A percentile compares a stretch with the other conserved stretches of the same genome.
Evolutionary conservation across 2,329 filamentous ascomycete genomes (phyloP).

Genomic region (Fusarium metavorans): DNA sequence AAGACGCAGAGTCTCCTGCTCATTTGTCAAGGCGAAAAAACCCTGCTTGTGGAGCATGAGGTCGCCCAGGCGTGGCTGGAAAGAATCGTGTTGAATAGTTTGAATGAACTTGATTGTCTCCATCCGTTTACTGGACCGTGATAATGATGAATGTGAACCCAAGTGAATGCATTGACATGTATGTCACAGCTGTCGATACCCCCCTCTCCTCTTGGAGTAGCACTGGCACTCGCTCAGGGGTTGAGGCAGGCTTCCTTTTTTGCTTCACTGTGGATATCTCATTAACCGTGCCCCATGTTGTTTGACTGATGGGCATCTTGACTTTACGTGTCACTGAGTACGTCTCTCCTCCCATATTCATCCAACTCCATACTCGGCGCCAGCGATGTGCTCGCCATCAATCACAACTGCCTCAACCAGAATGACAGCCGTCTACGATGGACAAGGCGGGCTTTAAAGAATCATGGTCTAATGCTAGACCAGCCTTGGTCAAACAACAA

Average conservation of each 20-base stretch:
- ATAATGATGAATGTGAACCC: not conserved
- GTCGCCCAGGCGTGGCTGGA: conserved; percentile 30
- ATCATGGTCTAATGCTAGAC: not conserved
- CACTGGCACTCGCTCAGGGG: not conserved
- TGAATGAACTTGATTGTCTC: conserved; percentile 36
- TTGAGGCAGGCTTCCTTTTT: not conserved
- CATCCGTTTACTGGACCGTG: not conserved
- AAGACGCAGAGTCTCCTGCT: conserved; percentile 33
- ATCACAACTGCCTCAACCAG: not conserved
- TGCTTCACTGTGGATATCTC: not conserved
- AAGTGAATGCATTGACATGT: not conserved
- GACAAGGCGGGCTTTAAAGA: not conserved
- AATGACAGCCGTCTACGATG: not conserved
- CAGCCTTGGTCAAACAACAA: not conserved
- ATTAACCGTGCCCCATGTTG: not conserved
- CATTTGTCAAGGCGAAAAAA: conserved; percentile 22
- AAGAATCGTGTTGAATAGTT: conserved; percentile 32
- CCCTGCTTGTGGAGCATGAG: conserved; percentile 19
- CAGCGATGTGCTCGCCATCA: not conserved
- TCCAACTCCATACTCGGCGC: too few relatives aligned
- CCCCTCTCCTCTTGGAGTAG: not conserved
- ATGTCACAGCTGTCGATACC: not conserved
- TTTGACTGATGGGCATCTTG: not conserved
- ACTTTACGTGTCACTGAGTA: not conserved
- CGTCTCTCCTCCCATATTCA: not conserved